These are phyloP conservation scores for Alliaria petiolata DNA, from an alignment of 345 rosid genomes.

Conservation along the genomic window DNA sequence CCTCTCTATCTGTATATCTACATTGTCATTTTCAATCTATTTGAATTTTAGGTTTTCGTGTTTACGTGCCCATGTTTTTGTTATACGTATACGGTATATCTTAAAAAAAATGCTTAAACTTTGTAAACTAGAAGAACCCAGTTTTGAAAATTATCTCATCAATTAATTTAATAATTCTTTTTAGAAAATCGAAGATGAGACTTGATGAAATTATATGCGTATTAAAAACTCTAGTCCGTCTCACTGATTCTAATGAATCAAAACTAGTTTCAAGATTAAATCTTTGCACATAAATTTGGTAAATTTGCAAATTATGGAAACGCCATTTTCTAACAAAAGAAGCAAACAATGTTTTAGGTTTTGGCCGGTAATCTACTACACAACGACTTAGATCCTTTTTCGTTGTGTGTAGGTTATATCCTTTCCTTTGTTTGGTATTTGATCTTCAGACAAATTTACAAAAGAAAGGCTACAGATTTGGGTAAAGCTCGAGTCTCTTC, in stretches of 20 bases:
- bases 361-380: slow-evolving; percentile 32
- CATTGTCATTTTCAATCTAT: slow-evolving; percentile 10
- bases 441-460: neutral
- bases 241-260: neutral
- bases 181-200: neutral
- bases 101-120: neutral
- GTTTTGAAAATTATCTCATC: too few species aligned
- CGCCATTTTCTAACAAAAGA: neutral
- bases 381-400: slow-evolving; percentile 10
- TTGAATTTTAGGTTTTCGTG: slow-evolving; percentile 19
- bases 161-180: neutral
- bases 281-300: neutral
- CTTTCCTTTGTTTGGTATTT: neutral
- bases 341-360: slow-evolving; percentile 10
- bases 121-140: neutral
- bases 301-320: neutral
- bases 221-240: neutral
- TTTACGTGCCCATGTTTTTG: slow-evolving; percentile 6
- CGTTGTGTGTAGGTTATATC: neutral
- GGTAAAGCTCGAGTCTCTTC: neutral
- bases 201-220: neutral
- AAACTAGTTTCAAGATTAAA: neutral
- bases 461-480: neutral
- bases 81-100: neutral
- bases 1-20: slow-evolving; percentile 31